These are phyloP conservation scores for Suillus americanus DNA, from an alignment of 768 basidiomycete genomes.

Conservation along the genomic window DNA sequence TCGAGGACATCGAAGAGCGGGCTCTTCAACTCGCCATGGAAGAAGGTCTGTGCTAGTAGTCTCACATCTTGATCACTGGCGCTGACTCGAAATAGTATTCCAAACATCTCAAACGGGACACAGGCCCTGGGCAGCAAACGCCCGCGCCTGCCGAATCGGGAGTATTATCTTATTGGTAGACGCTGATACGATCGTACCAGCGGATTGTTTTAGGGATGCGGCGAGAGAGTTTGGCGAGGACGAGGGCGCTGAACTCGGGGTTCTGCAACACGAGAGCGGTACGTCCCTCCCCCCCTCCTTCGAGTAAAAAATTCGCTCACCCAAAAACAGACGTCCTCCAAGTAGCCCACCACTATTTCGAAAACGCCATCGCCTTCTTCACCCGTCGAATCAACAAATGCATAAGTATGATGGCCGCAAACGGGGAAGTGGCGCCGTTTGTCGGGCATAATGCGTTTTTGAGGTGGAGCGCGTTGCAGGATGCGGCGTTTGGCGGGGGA, in stretches of 20 bases:
- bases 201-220: slow-evolving; percentile 89
- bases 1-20: slow-evolving; percentile 46
- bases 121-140: slow-evolving; percentile 77
- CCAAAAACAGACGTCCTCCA: slow-evolving; percentile 71
- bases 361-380: slow-evolving; percentile 88
- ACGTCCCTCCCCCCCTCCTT: slow-evolving; percentile 15
- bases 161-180: slow-evolving; percentile 82
- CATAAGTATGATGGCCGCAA: slow-evolving; percentile 78
- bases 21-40: slow-evolving; percentile 52
- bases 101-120: slow-evolving; percentile 56
- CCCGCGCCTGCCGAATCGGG: slow-evolving; percentile 71
- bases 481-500: slow-evolving; percentile 71
- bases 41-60: slow-evolving; percentile 37
- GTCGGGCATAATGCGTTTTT: slow-evolving; percentile 90
- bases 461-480: slow-evolving; percentile 87
- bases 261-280: slow-evolving; percentile 90
- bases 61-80: background rate
- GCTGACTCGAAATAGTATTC: slow-evolving; percentile 36
- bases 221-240: slow-evolving; percentile 83
- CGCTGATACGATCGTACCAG: slow-evolving; percentile 86
- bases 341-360: slow-evolving; percentile 86
- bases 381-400: slow-evolving; percentile 83
- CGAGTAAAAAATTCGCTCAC: background rate
- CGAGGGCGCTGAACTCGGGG: slow-evolving; percentile 59
- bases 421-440: slow-evolving; percentile 76